phyloP scores from a whole-genome alignment of 805 yeast species.

The Ogataea methylovora region DNA sequence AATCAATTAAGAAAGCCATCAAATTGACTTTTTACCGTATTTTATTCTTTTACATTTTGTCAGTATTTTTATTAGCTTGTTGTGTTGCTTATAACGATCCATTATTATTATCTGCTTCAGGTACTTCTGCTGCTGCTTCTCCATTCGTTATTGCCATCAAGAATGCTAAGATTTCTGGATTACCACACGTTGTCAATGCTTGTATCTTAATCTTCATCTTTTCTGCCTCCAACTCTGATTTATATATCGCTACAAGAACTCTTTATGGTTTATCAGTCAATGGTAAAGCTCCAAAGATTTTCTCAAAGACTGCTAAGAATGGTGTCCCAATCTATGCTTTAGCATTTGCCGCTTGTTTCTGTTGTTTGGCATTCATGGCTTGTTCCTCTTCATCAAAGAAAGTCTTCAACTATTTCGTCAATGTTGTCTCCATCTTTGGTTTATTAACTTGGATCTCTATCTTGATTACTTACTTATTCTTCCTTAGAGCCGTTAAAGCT shows the following conservation, averaged over 20 bases:
- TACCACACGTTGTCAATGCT: conserved; percentile 73
- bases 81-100: conserved; percentile 47
- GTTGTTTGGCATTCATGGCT: conserved; percentile 65
- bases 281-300: conserved; percentile 66
- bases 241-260: conserved; percentile 72
- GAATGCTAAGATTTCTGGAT: conserved; percentile 52
- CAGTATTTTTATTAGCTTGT: conserved; percentile 49
- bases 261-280: conserved; percentile 64
- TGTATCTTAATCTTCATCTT: conserved; percentile 70
- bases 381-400: conserved; percentile 47
- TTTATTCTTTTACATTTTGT: conserved; percentile 41
- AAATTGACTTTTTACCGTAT: conserved; percentile 48
- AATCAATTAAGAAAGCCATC: conserved; percentile 44
- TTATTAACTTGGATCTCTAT: conserved; percentile 70
- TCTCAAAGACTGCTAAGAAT: conserved; percentile 53
- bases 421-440: conserved; percentile 71
- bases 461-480: conserved; percentile 57
- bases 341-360: conserved; percentile 42
- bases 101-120: conserved; percentile 34
- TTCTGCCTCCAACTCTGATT: conserved; percentile 76
- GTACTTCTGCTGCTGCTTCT: conserved; percentile 62
- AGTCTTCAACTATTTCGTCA: conserved; percentile 63
- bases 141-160: conserved; percentile 81
- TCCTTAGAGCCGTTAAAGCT: conserved; percentile 55
- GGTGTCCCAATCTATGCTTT: conserved; percentile 68